A percentile compares a stretch with the other conserved stretches of the same genome.
These are phyloP conservation scores for Aspergillus kassunensis DNA, from an alignment of 495 filamentous ascomycete genomes.

Conservation along the genomic window DNA sequence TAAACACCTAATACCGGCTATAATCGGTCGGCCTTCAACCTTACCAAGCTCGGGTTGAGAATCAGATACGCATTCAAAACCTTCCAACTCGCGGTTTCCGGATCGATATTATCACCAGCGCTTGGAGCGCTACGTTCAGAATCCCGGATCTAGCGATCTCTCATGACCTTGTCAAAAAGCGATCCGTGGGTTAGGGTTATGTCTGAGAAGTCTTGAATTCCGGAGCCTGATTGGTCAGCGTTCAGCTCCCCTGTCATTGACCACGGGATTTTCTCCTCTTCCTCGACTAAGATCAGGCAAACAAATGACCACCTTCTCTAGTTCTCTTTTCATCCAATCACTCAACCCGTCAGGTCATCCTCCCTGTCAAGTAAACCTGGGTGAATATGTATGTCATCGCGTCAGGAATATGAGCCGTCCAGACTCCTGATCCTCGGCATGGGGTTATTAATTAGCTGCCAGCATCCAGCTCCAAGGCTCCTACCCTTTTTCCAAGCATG, in stretches of 20 bases:
- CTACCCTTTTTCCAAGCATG: not conserved
- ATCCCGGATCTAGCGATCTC: not conserved
- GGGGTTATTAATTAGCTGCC: not conserved
- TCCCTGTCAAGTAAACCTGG: not conserved
- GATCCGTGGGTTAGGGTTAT: slow-evolving; percentile 11
- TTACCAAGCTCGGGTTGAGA: too few relatives aligned
- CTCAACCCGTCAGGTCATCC: not conserved
- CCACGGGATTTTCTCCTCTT: slow-evolving; percentile 8
- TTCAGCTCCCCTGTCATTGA: slow-evolving; percentile 4
- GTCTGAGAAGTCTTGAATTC: not conserved
- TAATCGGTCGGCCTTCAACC: not conserved
- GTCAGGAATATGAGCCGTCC: not conserved
- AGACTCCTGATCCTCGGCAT: slow-evolving; percentile 2
- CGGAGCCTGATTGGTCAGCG: slow-evolving; percentile 5
- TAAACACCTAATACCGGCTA: not conserved
- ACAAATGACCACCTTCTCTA: slow-evolving; percentile 2
- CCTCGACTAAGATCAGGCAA: not conserved
- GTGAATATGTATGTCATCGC: slow-evolving; percentile 2
- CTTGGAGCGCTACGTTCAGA: slow-evolving; percentile 14
- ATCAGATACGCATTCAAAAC: too few relatives aligned
- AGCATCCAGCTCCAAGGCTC: not conserved
- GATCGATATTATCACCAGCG: slow-evolving; percentile 3
- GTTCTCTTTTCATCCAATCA: not conserved
- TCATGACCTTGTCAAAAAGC: slow-evolving; percentile 14
- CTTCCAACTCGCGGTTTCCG: not conserved